Evolutionary conservation across 1,284 basidiomycete species (phyloP), one percentile per base, ranked within the genome.

Genomic region (Heterobasidion occidentale): DNA sequence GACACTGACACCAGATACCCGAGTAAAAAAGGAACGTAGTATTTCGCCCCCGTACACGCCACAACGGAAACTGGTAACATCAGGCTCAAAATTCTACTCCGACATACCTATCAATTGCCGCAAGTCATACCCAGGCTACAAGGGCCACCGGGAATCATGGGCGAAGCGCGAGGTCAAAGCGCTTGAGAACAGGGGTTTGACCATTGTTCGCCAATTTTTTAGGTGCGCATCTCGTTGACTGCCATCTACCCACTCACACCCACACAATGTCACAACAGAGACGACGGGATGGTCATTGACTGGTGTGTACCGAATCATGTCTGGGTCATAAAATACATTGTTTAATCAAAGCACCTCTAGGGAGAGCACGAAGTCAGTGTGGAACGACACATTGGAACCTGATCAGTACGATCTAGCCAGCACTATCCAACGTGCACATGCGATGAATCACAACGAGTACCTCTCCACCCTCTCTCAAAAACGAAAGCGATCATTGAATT

Each of bases 271-370:
- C 12, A 36, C 8, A 4, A 36, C 7, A 67, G 63, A 36, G 67
- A 69, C 11, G 68, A 69, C 19, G 68, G 68, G 17, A 65, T 69
- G 64, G 67, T 65, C 1, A 65, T 69, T n/a, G 68, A 69, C 36
- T 69, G 68, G 68, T 68, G 54, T 27, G 61, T 63, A 27, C 14
- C 19, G 19, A 38, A 11, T 51, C 7, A n/a, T 46, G 27, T 2
- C 17, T 33, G 27, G 19, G 6, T 50, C 17, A 4, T 47, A 8
- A 45, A 20, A 19, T 19, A 12, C 42, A 33, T 19, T 19, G 1
- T 15, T 6, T 9, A 9, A 15, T 44, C 14, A 12, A 36, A 7
- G 38, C 3, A 42, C n/a, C n/a, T 42, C 5, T n/a, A 65, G 65
- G 63, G 52, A 58, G 34, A 67, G 60, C 56, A 14, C 52, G 0